Conservation (phyloP, 2,329 filamentous ascomycete genomes). For the Aureobasidium lini region DNA sequence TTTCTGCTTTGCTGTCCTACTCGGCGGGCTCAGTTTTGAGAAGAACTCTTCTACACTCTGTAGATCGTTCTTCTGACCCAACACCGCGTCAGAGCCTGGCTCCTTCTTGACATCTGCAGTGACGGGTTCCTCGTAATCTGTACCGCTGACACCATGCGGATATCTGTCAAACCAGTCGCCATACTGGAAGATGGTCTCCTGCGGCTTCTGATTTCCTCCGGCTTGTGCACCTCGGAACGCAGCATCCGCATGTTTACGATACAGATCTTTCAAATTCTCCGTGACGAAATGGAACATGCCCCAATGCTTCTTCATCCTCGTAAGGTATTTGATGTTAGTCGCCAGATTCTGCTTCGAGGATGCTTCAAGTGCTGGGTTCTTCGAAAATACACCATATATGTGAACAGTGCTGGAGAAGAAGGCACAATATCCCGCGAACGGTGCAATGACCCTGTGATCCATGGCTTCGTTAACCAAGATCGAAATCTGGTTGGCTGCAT, state of each 20-base stretch:
- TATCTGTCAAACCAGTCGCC: slow-evolving; percentile 97
- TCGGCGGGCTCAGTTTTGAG: slow-evolving; percentile 63
- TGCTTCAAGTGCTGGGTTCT: slow-evolving; percentile 66
- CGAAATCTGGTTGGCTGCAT: slow-evolving; percentile 81
- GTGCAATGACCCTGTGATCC: slow-evolving; percentile 73
- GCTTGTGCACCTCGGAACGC: slow-evolving; percentile 56
- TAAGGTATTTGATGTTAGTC: slow-evolving; percentile 81
- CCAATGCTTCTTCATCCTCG: slow-evolving; percentile 96
- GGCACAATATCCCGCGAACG: slow-evolving; percentile 90
- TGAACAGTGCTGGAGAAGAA: slow-evolving; percentile 94
- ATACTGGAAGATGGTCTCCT: slow-evolving; percentile 71
- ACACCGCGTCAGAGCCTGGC: slow-evolving; percentile 74
- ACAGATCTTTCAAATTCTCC: slow-evolving; percentile 84
- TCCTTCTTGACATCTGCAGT: slow-evolving; percentile 61
- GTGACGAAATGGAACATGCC: slow-evolving; percentile 98
- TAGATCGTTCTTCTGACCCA: slow-evolving; percentile 83
- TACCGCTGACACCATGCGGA: slow-evolving; percentile 79
- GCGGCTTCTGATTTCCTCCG: slow-evolving; percentile 28
- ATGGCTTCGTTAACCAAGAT: slow-evolving; percentile 73
- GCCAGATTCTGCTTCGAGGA: slow-evolving; percentile 76
- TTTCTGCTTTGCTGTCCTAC: slow-evolving; percentile 33
- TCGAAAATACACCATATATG: slow-evolving; percentile 83
- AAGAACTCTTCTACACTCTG: slow-evolving; percentile 95
- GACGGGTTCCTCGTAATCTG: slow-evolving; percentile 69
- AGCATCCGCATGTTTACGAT: slow-evolving; percentile 77